A percentile compares a stretch with the other conserved stretches of the same genome.
Evolutionary conservation across 2,329 filamentous ascomycete genomes (phyloP).

Genomic region (Ophiostoma himal-ulmi): DNA sequence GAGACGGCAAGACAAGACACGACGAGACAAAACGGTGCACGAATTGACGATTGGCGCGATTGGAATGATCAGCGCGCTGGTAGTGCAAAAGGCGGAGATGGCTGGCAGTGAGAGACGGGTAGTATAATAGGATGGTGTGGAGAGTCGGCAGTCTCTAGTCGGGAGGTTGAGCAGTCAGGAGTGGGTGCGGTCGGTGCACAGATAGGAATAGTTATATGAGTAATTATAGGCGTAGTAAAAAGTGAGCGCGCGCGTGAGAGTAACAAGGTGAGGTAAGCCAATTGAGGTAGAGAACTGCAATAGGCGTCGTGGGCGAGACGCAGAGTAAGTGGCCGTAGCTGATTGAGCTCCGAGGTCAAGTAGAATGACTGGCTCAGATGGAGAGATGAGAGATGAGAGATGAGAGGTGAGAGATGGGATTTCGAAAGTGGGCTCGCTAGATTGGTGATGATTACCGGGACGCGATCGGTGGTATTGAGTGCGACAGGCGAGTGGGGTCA

Average conservation of each 20-base stretch:
- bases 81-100: neutral
- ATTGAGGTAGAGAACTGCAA: neutral
- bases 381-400: neutral
- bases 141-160: neutral
- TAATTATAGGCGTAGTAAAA: neutral
- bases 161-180: neutral
- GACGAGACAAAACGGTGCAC: neutral
- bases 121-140: neutral
- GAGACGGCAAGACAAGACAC: neutral
- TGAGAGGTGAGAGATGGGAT: neutral
- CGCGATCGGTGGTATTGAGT: slow-evolving; percentile 2
- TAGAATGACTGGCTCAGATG: no score
- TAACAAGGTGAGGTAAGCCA: neutral
- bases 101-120: neutral
- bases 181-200: no score
- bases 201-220: no score
- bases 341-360: neutral
- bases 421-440: neutral
- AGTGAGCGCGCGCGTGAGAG: neutral
- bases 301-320: neutral
- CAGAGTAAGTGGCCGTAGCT: neutral
- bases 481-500: neutral
- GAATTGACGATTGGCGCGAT: slow-evolving; percentile 11
- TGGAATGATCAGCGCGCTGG: neutral
- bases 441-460: slow-evolving; percentile 6